Conservation (phyloP, 2,329 filamentous ascomycete species). For the Phialophora chinensis region DNA sequence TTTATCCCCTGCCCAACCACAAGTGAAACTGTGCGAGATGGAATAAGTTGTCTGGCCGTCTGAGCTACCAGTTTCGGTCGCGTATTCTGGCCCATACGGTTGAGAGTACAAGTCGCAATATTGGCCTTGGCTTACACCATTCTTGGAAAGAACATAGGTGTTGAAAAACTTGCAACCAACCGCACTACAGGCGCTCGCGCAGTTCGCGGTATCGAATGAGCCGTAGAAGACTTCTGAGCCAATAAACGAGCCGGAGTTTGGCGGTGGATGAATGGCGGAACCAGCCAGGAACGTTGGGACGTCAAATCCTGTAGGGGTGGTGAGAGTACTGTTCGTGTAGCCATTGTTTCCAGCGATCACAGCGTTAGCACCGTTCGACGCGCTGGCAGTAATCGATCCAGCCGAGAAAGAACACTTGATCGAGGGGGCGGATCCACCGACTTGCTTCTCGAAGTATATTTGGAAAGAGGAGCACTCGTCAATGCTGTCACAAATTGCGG, state of each 20-base stretch:
- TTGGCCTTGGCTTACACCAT: slow-evolving; percentile 29
- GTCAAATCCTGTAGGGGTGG: slow-evolving; percentile 28
- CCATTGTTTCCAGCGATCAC: slow-evolving; percentile 33
- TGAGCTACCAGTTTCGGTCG: slow-evolving; percentile 26
- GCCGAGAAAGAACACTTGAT: slow-evolving; percentile 36
- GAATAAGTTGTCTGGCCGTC: slow-evolving; percentile 24
- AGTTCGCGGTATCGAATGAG: slow-evolving; percentile 29
- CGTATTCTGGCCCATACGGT: slow-evolving; percentile 18
- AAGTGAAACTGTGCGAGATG: slow-evolving; percentile 29
- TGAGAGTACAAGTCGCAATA: slow-evolving; percentile 34
- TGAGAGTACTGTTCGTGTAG: slow-evolving; percentile 30
- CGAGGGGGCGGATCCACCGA: neutral
- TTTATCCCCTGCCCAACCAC: slow-evolving; percentile 22
- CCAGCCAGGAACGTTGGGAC: slow-evolving; percentile 26
- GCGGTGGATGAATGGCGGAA: slow-evolving; percentile 26
- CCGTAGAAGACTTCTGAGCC: slow-evolving; percentile 31
- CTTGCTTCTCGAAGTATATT: slow-evolving; percentile 36
- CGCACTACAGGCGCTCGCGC: slow-evolving; percentile 23
- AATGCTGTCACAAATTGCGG: slow-evolving; percentile 30
- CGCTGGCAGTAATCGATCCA: slow-evolving; percentile 20
- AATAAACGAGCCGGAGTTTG: slow-evolving; percentile 26
- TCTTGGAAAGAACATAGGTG: slow-evolving; percentile 31
- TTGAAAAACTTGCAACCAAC: slow-evolving; percentile 34
- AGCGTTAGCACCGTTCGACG: slow-evolving; percentile 23
- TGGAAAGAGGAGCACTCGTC: slow-evolving; percentile 34